phyloP scores from a whole-genome alignment of 2,329 filamentous ascomycete genomes.

The Botrytis tulipae region DNA sequence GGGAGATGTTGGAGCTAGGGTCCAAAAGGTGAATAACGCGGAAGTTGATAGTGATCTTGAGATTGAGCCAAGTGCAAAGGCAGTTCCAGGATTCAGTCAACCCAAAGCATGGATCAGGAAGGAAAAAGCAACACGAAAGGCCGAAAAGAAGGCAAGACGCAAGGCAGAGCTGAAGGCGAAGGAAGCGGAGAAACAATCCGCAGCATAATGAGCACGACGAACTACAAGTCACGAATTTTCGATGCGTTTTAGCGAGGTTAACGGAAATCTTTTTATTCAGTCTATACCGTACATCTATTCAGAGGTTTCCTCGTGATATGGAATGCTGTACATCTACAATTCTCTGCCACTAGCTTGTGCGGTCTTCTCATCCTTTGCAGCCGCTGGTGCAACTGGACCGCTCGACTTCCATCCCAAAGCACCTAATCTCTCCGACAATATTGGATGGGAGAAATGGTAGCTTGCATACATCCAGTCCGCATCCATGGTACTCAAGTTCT shows the following conservation, averaged over 20 bases:
- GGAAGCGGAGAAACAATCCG: slow-evolving; percentile 50
- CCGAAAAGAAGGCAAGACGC: slow-evolving; percentile 45
- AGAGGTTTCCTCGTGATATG: background rate
- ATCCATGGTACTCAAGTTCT: slow-evolving; percentile 98
- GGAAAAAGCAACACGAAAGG: slow-evolving; percentile 41
- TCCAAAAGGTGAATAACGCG: slow-evolving; percentile 21
- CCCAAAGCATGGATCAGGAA: slow-evolving; percentile 37
- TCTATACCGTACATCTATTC: slow-evolving; percentile 43
- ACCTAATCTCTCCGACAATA: slow-evolving; percentile 87
- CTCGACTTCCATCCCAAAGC: slow-evolving; percentile 77
- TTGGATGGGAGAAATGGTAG: slow-evolving; percentile 98
- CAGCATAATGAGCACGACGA: slow-evolving; percentile 25
- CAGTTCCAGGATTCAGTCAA: slow-evolving; percentile 32
- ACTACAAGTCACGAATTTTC: slow-evolving; percentile 21
- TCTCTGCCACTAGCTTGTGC: slow-evolving; percentile 74
- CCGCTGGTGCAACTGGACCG: slow-evolving; percentile 42
- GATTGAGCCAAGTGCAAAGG: slow-evolving; percentile 2
- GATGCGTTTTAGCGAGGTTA: slow-evolving; percentile 14
- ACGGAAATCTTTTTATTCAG: slow-evolving; percentile 4
- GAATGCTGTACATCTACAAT: slow-evolving; percentile 49
- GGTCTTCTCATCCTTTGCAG: slow-evolving; percentile 46
- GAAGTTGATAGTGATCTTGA: slow-evolving; percentile 45
- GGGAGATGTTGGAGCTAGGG: slow-evolving; percentile 29
- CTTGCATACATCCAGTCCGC: slow-evolving; percentile 97
- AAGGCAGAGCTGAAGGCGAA: slow-evolving; percentile 60